phyloP scores from a whole-genome alignment of 495 filamentous ascomycete genomes.

The Talaromyces ruber region DNA sequence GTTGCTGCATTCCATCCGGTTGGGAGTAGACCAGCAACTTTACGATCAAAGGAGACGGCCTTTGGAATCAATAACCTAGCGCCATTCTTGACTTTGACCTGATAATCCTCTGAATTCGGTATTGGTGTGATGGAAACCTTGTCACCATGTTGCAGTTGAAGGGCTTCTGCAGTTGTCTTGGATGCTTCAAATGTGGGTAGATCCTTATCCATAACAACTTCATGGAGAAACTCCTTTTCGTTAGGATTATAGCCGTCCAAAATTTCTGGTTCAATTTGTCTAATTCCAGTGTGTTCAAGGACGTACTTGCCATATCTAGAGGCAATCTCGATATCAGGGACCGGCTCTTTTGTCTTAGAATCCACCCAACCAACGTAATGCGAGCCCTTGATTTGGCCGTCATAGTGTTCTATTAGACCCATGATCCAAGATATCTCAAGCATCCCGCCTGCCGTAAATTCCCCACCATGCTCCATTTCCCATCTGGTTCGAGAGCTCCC shows the following conservation, averaged over 20 bases:
- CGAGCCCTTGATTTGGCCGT: slow-evolving; percentile 10
- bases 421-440: slow-evolving; percentile 18
- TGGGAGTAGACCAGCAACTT: slow-evolving; percentile 14
- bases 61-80: slow-evolving; percentile 13
- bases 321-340: slow-evolving; percentile 10
- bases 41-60: slow-evolving; percentile 1
- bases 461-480: slow-evolving; percentile 14
- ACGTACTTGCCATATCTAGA: slow-evolving; percentile 7
- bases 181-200: slow-evolving; percentile 8
- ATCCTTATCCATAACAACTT: slow-evolving; percentile 11
- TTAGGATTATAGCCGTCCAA: slow-evolving; percentile 4
- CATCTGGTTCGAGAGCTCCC: slow-evolving; percentile 16
- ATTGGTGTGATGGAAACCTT: slow-evolving; percentile 3
- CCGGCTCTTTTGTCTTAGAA: slow-evolving; percentile 7
- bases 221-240: slow-evolving; percentile 9
- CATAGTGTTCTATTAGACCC: slow-evolving; percentile 17
- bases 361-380: slow-evolving; percentile 16
- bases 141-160: slow-evolving; percentile 13
- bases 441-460: slow-evolving; percentile 9
- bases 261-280: slow-evolving; percentile 3
- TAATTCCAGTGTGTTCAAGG: slow-evolving; percentile 11
- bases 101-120: background rate
- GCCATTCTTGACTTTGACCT: slow-evolving; percentile 11
- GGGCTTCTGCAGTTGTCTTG: slow-evolving; percentile 6
- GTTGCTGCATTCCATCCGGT: slow-evolving; percentile 12